Base-by-base conservation (phyloP, 2,329 filamentous ascomycete species). In the Aspergillus sp. region DNA sequence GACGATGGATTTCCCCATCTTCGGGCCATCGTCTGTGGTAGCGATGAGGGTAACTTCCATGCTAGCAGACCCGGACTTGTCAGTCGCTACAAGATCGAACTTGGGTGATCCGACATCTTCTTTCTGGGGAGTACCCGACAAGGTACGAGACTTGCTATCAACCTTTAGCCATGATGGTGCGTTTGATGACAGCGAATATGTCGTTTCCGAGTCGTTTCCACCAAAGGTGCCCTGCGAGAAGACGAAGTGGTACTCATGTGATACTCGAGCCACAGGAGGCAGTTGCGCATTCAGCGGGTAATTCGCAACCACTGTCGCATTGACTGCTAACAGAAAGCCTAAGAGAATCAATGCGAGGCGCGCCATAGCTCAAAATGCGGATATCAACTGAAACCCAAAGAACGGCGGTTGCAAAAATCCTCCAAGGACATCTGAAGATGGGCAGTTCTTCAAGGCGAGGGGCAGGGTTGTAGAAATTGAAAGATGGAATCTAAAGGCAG, bases 201-300 rank as follows among this genome's bases (percentile, higher is more conserved):
- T 82, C 51, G 92, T 82, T 43, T 78, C 68, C 11, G 71, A 68
- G 35, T 76, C 75, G 43, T 77, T 73, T 15, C 89, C 88, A 14
- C 80, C 79, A 74, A 96, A 96, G 0, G 91, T 96, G 40, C 86
- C 86, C 24, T 64, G 65, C 12, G 76, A 72, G 52, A 79, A 79
- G 44, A 65, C 62, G 61, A 79, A 79, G 47, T 65, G 61, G 60
- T 75, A 80, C 2, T 81, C 79, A 65, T 87, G 70, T 41, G 82
- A 84, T 58, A 90, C 79, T 63, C 89, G 84, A 19, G 90, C 91
- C 53, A 93, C 88, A 3, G 89, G 88, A 33, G 91, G 91, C 1
- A 96, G 82, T 73, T 96, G 92, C 2, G 90, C 87, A 74, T 95
- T 96, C 73, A 96, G 81, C 1, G 91, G 91, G 65, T 93, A 93